phyloP scores from a whole-genome alignment of 73 alveolate species.

The Paramecium caudatum region DNA sequence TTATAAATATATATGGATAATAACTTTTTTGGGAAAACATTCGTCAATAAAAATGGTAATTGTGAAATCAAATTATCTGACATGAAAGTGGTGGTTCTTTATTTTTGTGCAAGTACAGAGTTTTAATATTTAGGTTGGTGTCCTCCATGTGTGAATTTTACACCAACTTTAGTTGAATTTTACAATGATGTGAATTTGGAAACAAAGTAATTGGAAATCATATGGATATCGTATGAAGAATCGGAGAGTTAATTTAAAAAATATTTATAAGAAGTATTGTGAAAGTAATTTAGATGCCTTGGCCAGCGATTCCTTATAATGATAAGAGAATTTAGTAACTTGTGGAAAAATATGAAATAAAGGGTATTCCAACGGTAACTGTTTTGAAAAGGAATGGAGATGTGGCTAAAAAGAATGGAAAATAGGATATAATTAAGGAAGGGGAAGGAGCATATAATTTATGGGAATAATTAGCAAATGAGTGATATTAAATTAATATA shows the following conservation, averaged over 20 bases:
- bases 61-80: slow-evolving; percentile 43
- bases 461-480: slow-evolving; percentile 72
- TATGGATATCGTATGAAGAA: slow-evolving; percentile 89
- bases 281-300: slow-evolving; percentile 85
- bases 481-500: slow-evolving; percentile 22
- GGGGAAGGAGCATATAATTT: slow-evolving; percentile 80
- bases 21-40: slow-evolving; percentile 40
- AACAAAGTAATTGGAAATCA: slow-evolving; percentile 85
- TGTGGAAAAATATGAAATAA: slow-evolving; percentile 85
- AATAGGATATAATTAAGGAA: slow-evolving; percentile 76
- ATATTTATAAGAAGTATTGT: slow-evolving; percentile 56
- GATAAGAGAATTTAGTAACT: slow-evolving; percentile 85
- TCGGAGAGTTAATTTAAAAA: slow-evolving; percentile 84
- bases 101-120: slow-evolving; percentile 46
- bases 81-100: slow-evolving; percentile 23
- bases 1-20: slow-evolving; percentile 42
- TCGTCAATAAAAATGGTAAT: slow-evolving; percentile 11
- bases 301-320: slow-evolving; percentile 88
- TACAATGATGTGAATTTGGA: slow-evolving; percentile 90
- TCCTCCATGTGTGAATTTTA: slow-evolving; percentile 93
- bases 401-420: slow-evolving; percentile 78
- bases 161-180: slow-evolving; percentile 88
- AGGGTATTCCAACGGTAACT: slow-evolving; percentile 88
- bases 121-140: slow-evolving; percentile 80
- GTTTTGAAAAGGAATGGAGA: slow-evolving; percentile 79